Conservation (phyloP, 192 early-diverging fungal species). For the Podila verticillata region DNA sequence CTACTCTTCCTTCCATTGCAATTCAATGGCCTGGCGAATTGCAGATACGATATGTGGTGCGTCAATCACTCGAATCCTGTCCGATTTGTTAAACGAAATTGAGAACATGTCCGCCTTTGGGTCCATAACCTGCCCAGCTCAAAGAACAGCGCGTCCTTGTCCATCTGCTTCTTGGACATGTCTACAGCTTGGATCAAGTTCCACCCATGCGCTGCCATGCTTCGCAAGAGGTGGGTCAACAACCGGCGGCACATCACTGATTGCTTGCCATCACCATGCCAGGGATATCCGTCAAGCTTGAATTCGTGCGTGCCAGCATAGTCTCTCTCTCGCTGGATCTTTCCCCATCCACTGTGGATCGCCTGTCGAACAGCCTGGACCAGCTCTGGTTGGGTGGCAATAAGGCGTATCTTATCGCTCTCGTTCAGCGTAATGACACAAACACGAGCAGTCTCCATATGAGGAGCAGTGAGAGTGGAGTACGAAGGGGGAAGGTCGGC, state of each 20-base stretch:
- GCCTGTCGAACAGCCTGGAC: background rate
- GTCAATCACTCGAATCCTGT: conserved; percentile 30
- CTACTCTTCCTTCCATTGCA: conserved; percentile 26
- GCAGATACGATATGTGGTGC: background rate
- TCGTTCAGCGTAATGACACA: conserved; percentile 27
- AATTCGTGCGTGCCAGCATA: conserved; percentile 22
- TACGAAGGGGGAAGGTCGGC: background rate
- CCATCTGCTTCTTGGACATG: conserved; percentile 21
- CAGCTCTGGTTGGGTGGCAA: conserved; percentile 14
- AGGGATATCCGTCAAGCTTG: conserved; percentile 25
- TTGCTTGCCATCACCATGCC: conserved; percentile 12
- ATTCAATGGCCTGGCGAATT: conserved; percentile 7
- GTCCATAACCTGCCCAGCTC: background rate
- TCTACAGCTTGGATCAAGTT: conserved; percentile 35
- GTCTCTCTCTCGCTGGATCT: conserved; percentile 11
- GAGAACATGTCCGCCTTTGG: conserved; percentile 22
- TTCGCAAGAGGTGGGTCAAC: background rate
- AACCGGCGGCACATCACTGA: conserved; percentile 13
- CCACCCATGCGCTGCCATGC: conserved; percentile 33
- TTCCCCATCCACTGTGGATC: conserved; percentile 20
- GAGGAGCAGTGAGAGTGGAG: background rate
- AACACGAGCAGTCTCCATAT: background rate
- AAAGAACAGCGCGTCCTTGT: conserved; percentile 30
- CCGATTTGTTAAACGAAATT: conserved; percentile 23
- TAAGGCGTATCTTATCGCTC: conserved; percentile 30